Percentiles rank a stretch among this genome's conserved stretches.
Conservation (phyloP, 225 moss, liverwort and hornwort genomes). For the Antitrichia curtipendula region DNA sequence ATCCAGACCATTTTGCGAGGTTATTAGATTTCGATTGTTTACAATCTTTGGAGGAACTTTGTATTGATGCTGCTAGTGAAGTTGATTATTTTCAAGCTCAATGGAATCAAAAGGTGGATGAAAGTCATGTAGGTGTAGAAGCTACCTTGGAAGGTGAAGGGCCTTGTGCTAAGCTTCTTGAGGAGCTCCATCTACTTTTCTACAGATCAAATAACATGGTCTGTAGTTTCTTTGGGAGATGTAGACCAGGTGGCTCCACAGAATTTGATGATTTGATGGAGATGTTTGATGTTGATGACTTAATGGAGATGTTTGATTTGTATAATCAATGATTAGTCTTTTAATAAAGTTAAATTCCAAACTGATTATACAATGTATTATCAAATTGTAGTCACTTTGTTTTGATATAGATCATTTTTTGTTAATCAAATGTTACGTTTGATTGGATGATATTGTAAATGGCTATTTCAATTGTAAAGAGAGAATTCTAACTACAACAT, state of each 20-base stretch:
- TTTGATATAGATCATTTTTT: not conserved
- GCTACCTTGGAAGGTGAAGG: not conserved
- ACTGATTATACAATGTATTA: too few relatives aligned
- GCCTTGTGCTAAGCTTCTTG: not conserved
- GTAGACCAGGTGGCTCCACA: too few relatives aligned
- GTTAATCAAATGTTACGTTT: not conserved
- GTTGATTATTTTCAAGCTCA: rapidly evolving
- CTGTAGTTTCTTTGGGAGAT: rapidly evolving
- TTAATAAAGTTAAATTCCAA: not conserved
- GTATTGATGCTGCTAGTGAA: rapidly evolving
- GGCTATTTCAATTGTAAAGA: not conserved
- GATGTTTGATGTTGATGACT: too few relatives aligned
- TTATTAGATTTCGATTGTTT: not conserved
- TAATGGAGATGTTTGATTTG: not conserved
- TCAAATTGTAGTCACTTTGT: not conserved
- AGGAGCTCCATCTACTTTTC: rapidly evolving
- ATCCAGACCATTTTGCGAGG: not conserved
- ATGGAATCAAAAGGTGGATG: rapidly evolving
- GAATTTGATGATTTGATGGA: too few relatives aligned
- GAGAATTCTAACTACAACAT: not conserved
- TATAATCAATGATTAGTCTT: not conserved
- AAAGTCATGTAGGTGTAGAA: rapidly evolving
- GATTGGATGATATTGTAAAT: not conserved
- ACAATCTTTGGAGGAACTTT: not conserved
- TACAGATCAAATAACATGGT: not conserved